Base-by-base conservation (phyloP, 1,284 basidiomycete genomes). In the Ustilago xerochloae region DNA sequence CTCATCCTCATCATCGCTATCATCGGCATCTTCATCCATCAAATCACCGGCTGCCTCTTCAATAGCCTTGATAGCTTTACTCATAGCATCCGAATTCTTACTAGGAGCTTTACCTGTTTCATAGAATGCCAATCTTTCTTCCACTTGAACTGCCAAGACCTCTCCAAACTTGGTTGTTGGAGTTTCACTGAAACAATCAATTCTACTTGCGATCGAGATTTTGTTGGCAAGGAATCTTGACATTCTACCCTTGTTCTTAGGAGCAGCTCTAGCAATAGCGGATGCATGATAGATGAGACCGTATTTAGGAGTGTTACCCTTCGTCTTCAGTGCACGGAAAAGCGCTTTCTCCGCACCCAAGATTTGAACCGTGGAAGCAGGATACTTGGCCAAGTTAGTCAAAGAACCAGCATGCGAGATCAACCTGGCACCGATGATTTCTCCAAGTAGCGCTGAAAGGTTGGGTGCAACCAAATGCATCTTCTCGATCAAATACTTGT, bases 391-490 rank as follows among this genome's bases (percentile, higher is more conserved):
- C 70, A 98, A 87, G 86, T 97, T 97, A 75, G 94, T 96, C 84
- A 99, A 88, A 81, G 93, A 94, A 30, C 96, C 96, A n/a, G 96
- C 94, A 84, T 99, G 96, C 78, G 92, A 93, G 88, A 99, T 99
- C 63, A 98, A 87, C 57, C 96, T 89, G 9, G 96, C 96, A 52
- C 94, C 94, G 77, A 98, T 94, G 61, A 95, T 90, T 86, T 99
- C 96, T 47, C 96, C 96, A 29, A 98, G 90, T 65, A 99, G 88
- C 10, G 94, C 94, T 0, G 95, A 94, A 77, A 81, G 69, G 86
- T 94, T 97, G 6, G 96, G 96, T 7, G 96, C 96, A 64, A 99
- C 95, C 51, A 91, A 89, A 86, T 96, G 94, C 96, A 99, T 99
- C 87, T 98, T 98, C 87, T 98, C 95, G 52, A 92, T 87, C 30